phyloP scores from a whole-genome alignment of 2,329 filamentous ascomycete species.

The Tolypocladium album region DNA sequence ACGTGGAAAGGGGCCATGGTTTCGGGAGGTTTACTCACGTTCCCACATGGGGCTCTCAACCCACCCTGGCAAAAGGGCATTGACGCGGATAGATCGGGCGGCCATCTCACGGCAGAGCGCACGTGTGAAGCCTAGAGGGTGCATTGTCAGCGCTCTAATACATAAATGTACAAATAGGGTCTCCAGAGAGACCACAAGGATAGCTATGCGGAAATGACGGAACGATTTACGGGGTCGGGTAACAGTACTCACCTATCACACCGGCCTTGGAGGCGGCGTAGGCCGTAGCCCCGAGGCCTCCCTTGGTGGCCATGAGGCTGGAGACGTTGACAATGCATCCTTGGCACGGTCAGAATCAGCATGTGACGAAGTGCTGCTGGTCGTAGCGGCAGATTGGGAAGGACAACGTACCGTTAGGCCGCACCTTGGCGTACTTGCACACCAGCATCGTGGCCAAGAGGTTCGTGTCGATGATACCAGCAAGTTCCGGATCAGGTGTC shows the following conservation, averaged over 20 bases:
- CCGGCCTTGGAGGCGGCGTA: conserved; percentile 79
- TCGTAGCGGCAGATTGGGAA: not conserved
- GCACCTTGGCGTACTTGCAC: conserved; percentile 36
- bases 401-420: conserved; percentile 15
- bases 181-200: not conserved
- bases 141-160: conserved; percentile 1
- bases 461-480: conserved; percentile 57
- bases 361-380: not conserved
- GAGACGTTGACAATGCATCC: conserved; percentile 74
- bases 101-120: conserved; percentile 54
- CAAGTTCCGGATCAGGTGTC: conserved; percentile 38
- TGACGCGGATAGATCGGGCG: conserved; percentile 56
- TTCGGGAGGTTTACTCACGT: conserved; percentile 35
- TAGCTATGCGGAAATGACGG: conserved; percentile 3
- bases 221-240: not conserved
- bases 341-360: conserved; percentile 10
- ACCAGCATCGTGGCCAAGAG: conserved; percentile 54
- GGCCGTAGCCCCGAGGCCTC: conserved; percentile 57
- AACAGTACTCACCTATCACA: conserved; percentile 47
- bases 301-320: conserved; percentile 61
- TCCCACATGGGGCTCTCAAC: conserved; percentile 72
- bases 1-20: not conserved
- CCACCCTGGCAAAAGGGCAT: conserved; percentile 75
- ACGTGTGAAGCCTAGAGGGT: conserved; percentile 50
- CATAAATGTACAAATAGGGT: conserved; percentile 6